Conservation (phyloP, 2,329 filamentous ascomycete species). For the Epichloe bromicola region DNA sequence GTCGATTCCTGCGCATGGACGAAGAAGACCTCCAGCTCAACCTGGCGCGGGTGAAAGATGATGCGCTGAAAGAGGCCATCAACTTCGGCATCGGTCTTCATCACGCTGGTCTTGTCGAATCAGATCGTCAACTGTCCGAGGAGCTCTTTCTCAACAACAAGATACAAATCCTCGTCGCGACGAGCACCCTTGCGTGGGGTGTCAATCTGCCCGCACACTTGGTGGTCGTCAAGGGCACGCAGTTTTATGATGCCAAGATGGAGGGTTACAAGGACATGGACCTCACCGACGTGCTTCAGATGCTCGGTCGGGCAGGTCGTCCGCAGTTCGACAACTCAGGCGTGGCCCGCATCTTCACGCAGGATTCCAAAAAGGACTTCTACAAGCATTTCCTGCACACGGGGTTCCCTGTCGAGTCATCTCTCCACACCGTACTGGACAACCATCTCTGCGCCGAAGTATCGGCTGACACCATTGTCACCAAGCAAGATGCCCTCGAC, state of each 20-base stretch:
- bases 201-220: slow-evolving; percentile 95
- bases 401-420: slow-evolving; percentile 94
- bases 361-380: slow-evolving; percentile 95
- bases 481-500: slow-evolving; percentile 93
- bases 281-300: slow-evolving; percentile 91
- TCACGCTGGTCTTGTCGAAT: slow-evolving; percentile 92
- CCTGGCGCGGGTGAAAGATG: slow-evolving; percentile 82
- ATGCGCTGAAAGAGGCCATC: slow-evolving; percentile 82
- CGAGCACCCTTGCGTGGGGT: slow-evolving; percentile 93
- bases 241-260: slow-evolving; percentile 95
- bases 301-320: slow-evolving; percentile 89
- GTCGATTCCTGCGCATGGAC: slow-evolving; percentile 84
- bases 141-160: slow-evolving; percentile 96
- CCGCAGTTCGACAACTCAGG: slow-evolving; percentile 95
- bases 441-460: slow-evolving; percentile 95
- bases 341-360: slow-evolving; percentile 93
- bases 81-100: slow-evolving; percentile 95
- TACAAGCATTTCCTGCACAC: slow-evolving; percentile 99
- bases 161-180: slow-evolving; percentile 92
- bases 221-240: slow-evolving; percentile 94
- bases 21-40: slow-evolving; percentile 88
- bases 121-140: slow-evolving; percentile 80
- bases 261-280: slow-evolving; percentile 99
- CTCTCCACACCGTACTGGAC: slow-evolving; percentile 88
- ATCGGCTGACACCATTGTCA: slow-evolving; percentile 80